Percentiles rank a stretch among this genome's conserved stretches.
Conservation (phyloP, 192 early-diverging fungal species). For the Mortierella antarctica region DNA sequence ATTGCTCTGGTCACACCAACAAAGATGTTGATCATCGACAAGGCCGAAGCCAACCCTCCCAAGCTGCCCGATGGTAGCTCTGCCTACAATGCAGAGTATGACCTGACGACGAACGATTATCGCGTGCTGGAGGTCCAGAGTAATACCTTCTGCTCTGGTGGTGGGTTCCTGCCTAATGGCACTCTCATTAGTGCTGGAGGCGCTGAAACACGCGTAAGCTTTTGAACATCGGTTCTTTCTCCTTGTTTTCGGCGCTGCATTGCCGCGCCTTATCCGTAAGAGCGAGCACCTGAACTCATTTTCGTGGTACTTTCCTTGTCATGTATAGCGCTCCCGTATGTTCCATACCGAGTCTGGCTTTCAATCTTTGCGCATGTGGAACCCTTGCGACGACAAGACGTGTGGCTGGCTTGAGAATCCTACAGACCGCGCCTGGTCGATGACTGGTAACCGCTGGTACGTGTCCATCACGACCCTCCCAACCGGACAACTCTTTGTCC, state of each 20-base stretch:
- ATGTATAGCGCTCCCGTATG: slow-evolving; percentile 11
- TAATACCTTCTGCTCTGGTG: slow-evolving; percentile 68
- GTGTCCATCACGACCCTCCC: slow-evolving; percentile 55
- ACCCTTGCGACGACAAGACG: slow-evolving; percentile 53
- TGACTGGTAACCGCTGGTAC: slow-evolving; percentile 65
- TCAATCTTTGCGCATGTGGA: slow-evolving; percentile 58
- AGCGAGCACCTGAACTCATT: too few relatives aligned
- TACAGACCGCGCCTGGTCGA: slow-evolving; percentile 28
- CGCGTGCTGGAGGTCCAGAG: slow-evolving; percentile 55
- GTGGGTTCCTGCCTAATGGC: slow-evolving; percentile 62
- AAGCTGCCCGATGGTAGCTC: slow-evolving; percentile 47
- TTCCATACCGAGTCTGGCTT: slow-evolving; percentile 46
- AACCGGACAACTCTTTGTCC: slow-evolving; percentile 61
- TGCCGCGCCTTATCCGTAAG: not conserved
- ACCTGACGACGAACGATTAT: slow-evolving; percentile 54
- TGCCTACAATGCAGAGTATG: slow-evolving; percentile 60
- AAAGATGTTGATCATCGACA: slow-evolving; percentile 69
- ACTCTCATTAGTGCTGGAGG: slow-evolving; percentile 62
- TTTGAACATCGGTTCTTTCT: not conserved
- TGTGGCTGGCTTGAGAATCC: slow-evolving; percentile 62
- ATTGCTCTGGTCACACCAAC: slow-evolving; percentile 42
- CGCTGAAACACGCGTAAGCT: slow-evolving; percentile 54
- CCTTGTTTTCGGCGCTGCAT: not conserved
- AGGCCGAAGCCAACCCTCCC: slow-evolving; percentile 56
- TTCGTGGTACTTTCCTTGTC: not conserved